Evolutionary conservation across 129 eudicot species (phyloP).

Genomic region (Helianthus annuus): DNA sequence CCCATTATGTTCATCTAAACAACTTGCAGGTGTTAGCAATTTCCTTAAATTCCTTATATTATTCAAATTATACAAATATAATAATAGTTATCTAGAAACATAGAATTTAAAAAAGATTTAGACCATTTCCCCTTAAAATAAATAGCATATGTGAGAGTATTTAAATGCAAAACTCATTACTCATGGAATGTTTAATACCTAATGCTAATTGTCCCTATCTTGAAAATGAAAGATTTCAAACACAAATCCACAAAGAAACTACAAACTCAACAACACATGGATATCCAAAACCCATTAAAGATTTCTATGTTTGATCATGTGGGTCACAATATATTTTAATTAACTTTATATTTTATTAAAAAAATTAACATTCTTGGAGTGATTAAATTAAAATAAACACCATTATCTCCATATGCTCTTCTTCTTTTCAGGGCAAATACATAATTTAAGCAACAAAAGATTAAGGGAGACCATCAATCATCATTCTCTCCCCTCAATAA

Average conservation of each 20-base stretch:
- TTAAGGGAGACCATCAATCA: slow-evolving; percentile 39
- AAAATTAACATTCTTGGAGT: slow-evolving; percentile 20
- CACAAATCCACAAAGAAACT: slow-evolving; percentile 43
- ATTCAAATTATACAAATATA: background rate
- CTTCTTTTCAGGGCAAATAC: slow-evolving; percentile 37
- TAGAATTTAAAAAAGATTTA: slow-evolving; percentile 7
- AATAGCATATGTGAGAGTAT: slow-evolving; percentile 50
- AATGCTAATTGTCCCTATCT: slow-evolving; percentile 42
- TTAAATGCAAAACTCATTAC: slow-evolving; percentile 53
- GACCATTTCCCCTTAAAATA: slow-evolving; percentile 5
- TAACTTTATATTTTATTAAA: background rate
- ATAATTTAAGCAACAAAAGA: slow-evolving; percentile 35
- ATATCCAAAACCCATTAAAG: slow-evolving; percentile 39
- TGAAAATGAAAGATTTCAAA: slow-evolving; percentile 29
- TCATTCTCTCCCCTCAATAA: slow-evolving; percentile 45
- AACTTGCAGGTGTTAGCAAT: background rate
- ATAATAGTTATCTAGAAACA: background rate
- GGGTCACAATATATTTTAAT: slow-evolving; percentile 22
- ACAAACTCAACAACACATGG: slow-evolving; percentile 47
- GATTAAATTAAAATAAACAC: slow-evolving; percentile 32
- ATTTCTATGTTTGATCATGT: slow-evolving; percentile 34
- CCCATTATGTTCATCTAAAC: background rate
- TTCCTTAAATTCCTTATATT: background rate
- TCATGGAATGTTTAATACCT: slow-evolving; percentile 82
- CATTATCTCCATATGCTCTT: slow-evolving; percentile 35